Evolutionary conservation across 2,329 filamentous ascomycete species (phyloP).

Genomic region (Stenocarpella maydis): DNA sequence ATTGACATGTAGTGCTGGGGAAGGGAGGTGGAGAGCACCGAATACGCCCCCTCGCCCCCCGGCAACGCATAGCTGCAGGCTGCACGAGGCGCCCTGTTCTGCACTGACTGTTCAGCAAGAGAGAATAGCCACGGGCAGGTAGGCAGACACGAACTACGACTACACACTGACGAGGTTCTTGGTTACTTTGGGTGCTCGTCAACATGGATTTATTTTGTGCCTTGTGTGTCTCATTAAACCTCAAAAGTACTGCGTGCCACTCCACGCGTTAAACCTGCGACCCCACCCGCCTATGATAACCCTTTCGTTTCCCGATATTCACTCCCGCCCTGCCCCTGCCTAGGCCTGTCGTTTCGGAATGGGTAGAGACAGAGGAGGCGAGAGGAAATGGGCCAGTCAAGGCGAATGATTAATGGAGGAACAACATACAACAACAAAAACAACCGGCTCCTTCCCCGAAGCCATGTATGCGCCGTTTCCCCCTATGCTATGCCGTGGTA

Average conservation of each 20-base stretch:
- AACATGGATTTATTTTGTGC: not conserved
- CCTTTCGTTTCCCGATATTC: not conserved
- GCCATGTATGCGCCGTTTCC: conserved; percentile 19
- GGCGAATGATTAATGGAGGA: not conserved
- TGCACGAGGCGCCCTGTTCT: not conserved
- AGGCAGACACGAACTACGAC: too few relatives aligned
- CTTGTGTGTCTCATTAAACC: conserved; percentile 13
- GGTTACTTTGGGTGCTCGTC: not conserved
- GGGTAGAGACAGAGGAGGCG: not conserved
- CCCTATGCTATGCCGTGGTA: conserved; percentile 22
- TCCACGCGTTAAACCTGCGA: not conserved
- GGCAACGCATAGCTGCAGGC: too few relatives aligned
- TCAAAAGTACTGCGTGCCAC: not conserved
- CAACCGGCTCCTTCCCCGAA: conserved; percentile 2
- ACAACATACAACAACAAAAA: not conserved
- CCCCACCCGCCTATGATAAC: not conserved
- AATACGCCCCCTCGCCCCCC: not conserved
- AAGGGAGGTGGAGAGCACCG: too few relatives aligned
- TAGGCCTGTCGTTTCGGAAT: not conserved
- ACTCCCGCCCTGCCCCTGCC: not conserved
- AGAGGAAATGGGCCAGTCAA: too few relatives aligned
- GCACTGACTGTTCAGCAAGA: not conserved
- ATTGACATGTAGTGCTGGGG: not conserved
- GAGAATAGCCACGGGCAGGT: not conserved
- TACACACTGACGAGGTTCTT: too few relatives aligned